Evolutionary conservation across 2,329 filamentous ascomycete species (phyloP).

Genomic region (Helminthosporium solani): DNA sequence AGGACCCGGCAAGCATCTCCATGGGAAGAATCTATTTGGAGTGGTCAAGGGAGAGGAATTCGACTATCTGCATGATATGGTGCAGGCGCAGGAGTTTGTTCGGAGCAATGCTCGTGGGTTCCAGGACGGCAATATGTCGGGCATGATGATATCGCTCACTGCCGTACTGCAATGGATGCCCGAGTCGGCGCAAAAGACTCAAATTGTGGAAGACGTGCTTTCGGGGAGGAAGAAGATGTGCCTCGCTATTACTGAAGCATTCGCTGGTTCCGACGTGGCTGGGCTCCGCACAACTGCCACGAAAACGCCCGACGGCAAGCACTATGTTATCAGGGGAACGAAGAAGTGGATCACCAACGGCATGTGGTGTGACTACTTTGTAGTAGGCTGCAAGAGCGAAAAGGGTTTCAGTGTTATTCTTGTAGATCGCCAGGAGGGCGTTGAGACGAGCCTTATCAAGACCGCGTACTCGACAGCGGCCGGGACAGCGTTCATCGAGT

Average conservation of each 20-base stretch:
- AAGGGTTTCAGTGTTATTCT: constrained; percentile 78
- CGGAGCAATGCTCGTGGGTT: constrained; percentile 75
- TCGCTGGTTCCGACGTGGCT: constrained; percentile 81
- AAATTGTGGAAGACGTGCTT: constrained; percentile 70
- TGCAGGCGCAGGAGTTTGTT: constrained; percentile 71
- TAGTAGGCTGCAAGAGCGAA: constrained; percentile 74
- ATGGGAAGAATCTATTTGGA: constrained; percentile 66
- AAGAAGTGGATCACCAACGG: constrained; percentile 91
- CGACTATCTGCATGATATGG: constrained; percentile 83
- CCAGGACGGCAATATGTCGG: constrained; percentile 83
- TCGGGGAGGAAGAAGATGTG: constrained; percentile 85
- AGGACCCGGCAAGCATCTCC: constrained; percentile 78
- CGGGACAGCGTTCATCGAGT: constrained; percentile 77
- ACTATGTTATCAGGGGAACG: constrained; percentile 65
- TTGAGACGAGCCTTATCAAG: constrained; percentile 77
- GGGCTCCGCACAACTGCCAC: constrained; percentile 73
- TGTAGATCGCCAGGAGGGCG: constrained; percentile 70
- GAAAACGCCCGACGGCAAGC: constrained; percentile 42
- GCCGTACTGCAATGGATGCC: constrained; percentile 77
- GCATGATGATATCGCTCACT: constrained; percentile 80
- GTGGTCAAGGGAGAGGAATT: constrained; percentile 77
- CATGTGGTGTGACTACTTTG: constrained; percentile 79
- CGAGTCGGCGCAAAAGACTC: constrained; percentile 64
- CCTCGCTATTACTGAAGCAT: constrained; percentile 84
- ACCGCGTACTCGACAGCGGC: constrained; percentile 78